Evolutionary conservation across 441 rosid species (phyloP), one percentile per base, ranked within the genome.

Genomic region (Corymbia calophylla): DNA sequence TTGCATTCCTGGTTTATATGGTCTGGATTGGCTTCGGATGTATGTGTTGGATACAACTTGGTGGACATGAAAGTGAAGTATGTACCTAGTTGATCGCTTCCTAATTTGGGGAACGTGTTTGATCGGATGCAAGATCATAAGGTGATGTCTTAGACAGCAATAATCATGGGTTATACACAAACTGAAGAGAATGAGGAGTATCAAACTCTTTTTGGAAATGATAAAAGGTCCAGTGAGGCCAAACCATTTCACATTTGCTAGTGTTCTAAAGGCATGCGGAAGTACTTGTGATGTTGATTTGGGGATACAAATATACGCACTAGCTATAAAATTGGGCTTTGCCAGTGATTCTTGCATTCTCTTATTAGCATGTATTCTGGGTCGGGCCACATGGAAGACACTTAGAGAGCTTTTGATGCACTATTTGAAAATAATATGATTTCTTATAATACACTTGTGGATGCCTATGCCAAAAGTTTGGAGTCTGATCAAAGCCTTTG

Each of bases 101-200:
- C 89, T 89, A 92, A 94, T 87, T 93, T 91, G 31, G 93, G 95
- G 91, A 94, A 90, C 87, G 94, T 94, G 58, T 96, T 95, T 91
- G 95, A 93, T 91, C 86, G 93, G 89, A 93, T 96, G 95, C 90
- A 91, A 44, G 93, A 91, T 60, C 93, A 93, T 84, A 95, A 90
- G 80, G 94, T 95, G 14, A 95, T 95, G 95, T 94, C 96, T 32
- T 96, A 97, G 95, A 95, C 97, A 31, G 94, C 95, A 21, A 91
- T 96, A 88, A 94, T 95, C 70, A 93, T 95, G 15, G 94, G 94
- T 31, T 93, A 92, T 91, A 87, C 92, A 27, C 93, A 90, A 88
- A 88, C 88, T 88, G 95, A 94, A 86, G 90, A 86, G 47, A 84
- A 89, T 64, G 14, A 90, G 81, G 97, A 93, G 89, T 56, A 29